Percentiles rank a stretch among this genome's conserved stretches.
Evolutionary conservation across 768 basidiomycete species (phyloP).

Genomic region (Termitomyces sp.): DNA sequence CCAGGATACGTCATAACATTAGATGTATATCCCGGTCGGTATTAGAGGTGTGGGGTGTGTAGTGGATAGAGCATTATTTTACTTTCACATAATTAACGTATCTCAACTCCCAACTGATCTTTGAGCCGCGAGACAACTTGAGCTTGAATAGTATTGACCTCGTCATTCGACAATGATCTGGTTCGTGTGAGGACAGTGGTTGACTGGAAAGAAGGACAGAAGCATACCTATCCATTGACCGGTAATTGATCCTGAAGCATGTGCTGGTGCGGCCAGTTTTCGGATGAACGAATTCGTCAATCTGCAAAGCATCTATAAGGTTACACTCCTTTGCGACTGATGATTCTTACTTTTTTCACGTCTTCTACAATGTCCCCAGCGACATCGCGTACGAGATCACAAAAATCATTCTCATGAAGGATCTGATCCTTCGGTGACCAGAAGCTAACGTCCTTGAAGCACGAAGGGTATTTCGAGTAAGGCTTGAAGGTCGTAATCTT

Average conservation of each 20-base stretch:
- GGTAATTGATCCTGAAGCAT: conserved; percentile 90
- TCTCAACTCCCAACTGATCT: conserved; percentile 76
- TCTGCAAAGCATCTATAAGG: conserved; percentile 42
- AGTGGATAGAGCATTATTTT: conserved; percentile 19
- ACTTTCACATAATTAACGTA: conserved; percentile 52
- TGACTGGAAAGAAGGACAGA: not conserved
- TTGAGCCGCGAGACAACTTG: conserved; percentile 53
- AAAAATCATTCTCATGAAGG: conserved; percentile 96
- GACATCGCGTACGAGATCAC: conserved; percentile 88
- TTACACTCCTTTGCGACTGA: not conserved
- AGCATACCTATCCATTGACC: conserved; percentile 90
- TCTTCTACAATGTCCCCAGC: conserved; percentile 92
- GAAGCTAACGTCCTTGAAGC: conserved; percentile 94
- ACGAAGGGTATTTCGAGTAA: conserved; percentile 90
- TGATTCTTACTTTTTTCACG: conserved; percentile 67
- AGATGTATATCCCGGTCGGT: conserved; percentile 7
- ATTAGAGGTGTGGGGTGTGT: conserved; percentile 18
- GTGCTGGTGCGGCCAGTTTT: conserved; percentile 77
- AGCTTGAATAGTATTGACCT: conserved; percentile 78
- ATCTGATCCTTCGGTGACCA: conserved; percentile 63
- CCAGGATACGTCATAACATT: conserved; percentile 52
- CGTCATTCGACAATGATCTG: conserved; percentile 86
- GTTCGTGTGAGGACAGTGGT: conserved; percentile 2
- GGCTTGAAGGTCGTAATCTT: conserved; percentile 81
- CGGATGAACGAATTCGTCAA: conserved; percentile 89